These are phyloP conservation scores for Cladorrhinum sp. DNA, from an alignment of 2,329 filamentous ascomycete species.

Conservation along the genomic window DNA sequence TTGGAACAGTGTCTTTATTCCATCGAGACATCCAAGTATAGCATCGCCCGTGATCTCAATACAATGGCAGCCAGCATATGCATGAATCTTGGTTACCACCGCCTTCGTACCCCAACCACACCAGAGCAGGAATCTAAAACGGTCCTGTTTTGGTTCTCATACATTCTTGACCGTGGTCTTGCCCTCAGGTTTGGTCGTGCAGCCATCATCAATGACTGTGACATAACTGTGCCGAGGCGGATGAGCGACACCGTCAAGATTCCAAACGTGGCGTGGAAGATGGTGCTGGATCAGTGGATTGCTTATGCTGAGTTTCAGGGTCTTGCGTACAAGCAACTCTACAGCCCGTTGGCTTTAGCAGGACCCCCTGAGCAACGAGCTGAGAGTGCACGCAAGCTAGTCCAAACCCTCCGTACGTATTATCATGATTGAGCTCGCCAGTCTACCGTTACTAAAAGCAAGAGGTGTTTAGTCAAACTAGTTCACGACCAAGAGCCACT, in stretches of 20 bases:
- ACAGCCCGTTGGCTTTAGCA: slow-evolving; percentile 47
- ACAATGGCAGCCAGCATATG: slow-evolving; percentile 58
- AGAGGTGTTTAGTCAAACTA: slow-evolving; percentile 33
- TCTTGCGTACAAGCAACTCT: slow-evolving; percentile 56
- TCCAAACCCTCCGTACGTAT: slow-evolving; percentile 25
- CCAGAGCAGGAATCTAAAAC: slow-evolving; percentile 34
- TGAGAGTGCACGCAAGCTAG: slow-evolving; percentile 39
- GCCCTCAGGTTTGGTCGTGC: slow-evolving; percentile 58
- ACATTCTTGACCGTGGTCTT: slow-evolving; percentile 57
- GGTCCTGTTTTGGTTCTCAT: slow-evolving; percentile 49
- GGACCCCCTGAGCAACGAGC: slow-evolving; percentile 40
- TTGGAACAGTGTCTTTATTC: slow-evolving; percentile 53
- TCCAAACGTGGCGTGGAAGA: slow-evolving; percentile 40
- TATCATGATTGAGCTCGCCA: not conserved
- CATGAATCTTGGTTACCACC: slow-evolving; percentile 61
- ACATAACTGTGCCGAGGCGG: slow-evolving; percentile 45
- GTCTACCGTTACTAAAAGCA: not conserved
- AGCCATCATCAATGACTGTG: slow-evolving; percentile 55
- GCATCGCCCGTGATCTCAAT: slow-evolving; percentile 62
- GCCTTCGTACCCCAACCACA: slow-evolving; percentile 31
- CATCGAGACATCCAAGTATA: slow-evolving; percentile 60
- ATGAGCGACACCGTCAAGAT: slow-evolving; percentile 29
- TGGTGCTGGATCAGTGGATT: slow-evolving; percentile 53
- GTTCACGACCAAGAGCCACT: slow-evolving; percentile 18
- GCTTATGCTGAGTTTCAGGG: slow-evolving; percentile 55